Base-by-base conservation (phyloP, 2,329 filamentous ascomycete species). In the Myriosclerotinia curreyana region DNA sequence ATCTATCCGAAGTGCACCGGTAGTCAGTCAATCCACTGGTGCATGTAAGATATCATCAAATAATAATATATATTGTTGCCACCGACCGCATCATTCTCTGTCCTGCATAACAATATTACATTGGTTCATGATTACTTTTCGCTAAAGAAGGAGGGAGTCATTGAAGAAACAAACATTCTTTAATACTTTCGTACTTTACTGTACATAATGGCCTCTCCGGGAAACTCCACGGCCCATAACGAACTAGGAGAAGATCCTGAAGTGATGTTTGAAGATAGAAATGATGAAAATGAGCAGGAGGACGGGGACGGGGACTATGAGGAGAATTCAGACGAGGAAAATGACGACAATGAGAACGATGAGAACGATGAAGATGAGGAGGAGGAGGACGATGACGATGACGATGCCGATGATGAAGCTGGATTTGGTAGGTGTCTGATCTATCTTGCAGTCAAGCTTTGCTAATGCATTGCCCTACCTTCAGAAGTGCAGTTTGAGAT, bases 401-500 rank as follows among this genome's bases (percentile, higher is more conserved):
- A 48, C 1, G 58, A 17, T 28, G 25, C 42, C 4, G 25, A 52
- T 22, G 59, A 48, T 20, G 49, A 44, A 34, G 20, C 25, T 34
- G 50, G 50, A 31, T 55, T 44, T 20, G 60, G 60, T 62, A 55
- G 20, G 60, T 62, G n/a, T 11, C 51, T 22, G 12, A n/a, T 15
- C 8, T 6, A 38, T 9, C 31, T 34, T 28, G 20, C 8, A 50
- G 20, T n/a, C 3, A 60, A n/a, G 9, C 11, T 61, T 34, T 48
- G 15, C 60, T 62, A n/a, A 62, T 46, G 14, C 42, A 8, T 44
- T 12, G 25, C 36, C 17, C 28, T 17, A 25, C 22, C 17, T 46
- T 48, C 40, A 62, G 60, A 55, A 31, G 50, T 55, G n/a, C 60
- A 62, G 9, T 25, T 55, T 53, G 50, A 55, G 7, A 36, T 62